Percentiles rank a stretch among this genome's conserved stretches.
phyloP scores from a whole-genome alignment of 1,284 basidiomycete species.

The Leccinum fallax region DNA sequence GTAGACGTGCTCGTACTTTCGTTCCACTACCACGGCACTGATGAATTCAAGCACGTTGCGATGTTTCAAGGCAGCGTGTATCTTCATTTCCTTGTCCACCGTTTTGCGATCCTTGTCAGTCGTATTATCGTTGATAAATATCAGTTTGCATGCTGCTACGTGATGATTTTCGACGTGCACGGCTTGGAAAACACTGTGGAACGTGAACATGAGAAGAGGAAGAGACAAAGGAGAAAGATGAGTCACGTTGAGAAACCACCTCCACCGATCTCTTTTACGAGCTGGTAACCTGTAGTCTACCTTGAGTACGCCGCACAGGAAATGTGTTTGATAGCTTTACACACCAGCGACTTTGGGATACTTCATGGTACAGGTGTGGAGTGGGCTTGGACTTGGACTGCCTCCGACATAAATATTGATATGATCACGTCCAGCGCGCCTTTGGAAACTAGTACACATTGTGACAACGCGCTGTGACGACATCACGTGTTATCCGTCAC shows the following conservation, averaged over 20 bases:
- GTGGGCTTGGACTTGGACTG: background rate
- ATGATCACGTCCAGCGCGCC: background rate
- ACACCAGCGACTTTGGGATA: constrained; percentile 33
- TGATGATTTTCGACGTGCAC: constrained; percentile 65
- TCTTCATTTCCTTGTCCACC: constrained; percentile 92
- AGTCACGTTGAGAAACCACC: constrained; percentile 83
- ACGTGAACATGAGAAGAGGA: constrained; percentile 3
- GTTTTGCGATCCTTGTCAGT: constrained; percentile 70
- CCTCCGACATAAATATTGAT: constrained; percentile 11
- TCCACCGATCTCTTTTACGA: constrained; percentile 78
- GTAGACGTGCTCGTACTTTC: constrained; percentile 58
- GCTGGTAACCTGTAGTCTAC: constrained; percentile 57
- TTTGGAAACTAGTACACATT: constrained; percentile 4
- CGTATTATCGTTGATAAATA: constrained; percentile 61
- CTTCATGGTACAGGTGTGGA: constrained; percentile 24
- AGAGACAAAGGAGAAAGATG: constrained; percentile 4
- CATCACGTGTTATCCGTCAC: constrained; percentile 7
- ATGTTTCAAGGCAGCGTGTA: constrained; percentile 86
- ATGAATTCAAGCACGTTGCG: constrained; percentile 85
- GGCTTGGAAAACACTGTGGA: constrained; percentile 76
- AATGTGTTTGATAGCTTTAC: background rate
- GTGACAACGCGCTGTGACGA: constrained; percentile 34
- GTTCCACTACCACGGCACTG: constrained; percentile 75
- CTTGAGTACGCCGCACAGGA: background rate
- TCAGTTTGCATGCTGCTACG: constrained; percentile 86